A percentile compares a stretch with the other conserved stretches of the same genome.
Evolutionary conservation across 2,329 filamentous ascomycete species (phyloP).

Genomic region (Alternaria triticimaculans): DNA sequence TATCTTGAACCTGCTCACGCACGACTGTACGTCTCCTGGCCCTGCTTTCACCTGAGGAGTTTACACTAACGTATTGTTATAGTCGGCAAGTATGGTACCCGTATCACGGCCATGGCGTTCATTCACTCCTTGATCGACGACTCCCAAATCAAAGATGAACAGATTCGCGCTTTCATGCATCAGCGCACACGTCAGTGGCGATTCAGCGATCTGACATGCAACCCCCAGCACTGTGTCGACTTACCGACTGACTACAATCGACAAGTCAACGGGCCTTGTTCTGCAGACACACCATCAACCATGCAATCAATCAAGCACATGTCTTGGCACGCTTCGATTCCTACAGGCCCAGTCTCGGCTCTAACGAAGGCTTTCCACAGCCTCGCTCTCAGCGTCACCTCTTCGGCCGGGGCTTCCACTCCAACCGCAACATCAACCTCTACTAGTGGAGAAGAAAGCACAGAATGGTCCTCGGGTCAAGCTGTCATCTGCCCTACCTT

Average conservation of each 20-base stretch:
- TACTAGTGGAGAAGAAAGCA: background rate
- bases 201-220: slow-evolving; percentile 17
- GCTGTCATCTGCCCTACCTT: slow-evolving; percentile 58
- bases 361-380: slow-evolving; percentile 14
- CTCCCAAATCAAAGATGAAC: slow-evolving; percentile 31
- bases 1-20: slow-evolving; percentile 65
- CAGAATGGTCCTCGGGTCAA: slow-evolving; percentile 17
- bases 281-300: background rate
- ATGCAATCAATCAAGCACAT: slow-evolving; percentile 8
- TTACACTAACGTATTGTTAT: slow-evolving; percentile 8
- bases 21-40: slow-evolving; percentile 54
- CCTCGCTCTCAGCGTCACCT: slow-evolving; percentile 6
- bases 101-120: slow-evolving; percentile 42
- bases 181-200: slow-evolving; percentile 45
- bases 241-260: slow-evolving; percentile 28
- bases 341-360: background rate
- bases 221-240: slow-evolving; percentile 31
- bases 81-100: slow-evolving; percentile 36
- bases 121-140: slow-evolving; percentile 30
- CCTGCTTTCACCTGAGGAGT: background rate
- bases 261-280: background rate
- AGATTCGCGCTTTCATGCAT: slow-evolving; percentile 39
- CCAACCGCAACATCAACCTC: background rate
- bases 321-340: slow-evolving; percentile 21
- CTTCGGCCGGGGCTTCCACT: background rate